phyloP scores from a whole-genome alignment of 148 eudicot species.

The Silene uniflora region DNA sequence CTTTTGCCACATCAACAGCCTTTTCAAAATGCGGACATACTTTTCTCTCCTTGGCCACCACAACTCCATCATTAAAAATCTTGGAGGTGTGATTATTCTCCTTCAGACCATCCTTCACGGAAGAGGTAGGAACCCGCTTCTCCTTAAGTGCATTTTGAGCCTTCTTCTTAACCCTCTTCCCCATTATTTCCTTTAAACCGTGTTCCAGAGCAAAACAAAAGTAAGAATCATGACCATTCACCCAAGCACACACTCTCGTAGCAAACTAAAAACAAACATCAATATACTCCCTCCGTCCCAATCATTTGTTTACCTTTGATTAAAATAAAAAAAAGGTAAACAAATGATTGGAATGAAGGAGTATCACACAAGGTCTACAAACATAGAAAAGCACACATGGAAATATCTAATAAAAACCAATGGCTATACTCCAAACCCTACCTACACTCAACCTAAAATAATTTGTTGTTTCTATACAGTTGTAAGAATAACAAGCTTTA shows the following conservation, averaged over 20 bases:
- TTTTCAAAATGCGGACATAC: slow-evolving; percentile 64
- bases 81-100: slow-evolving; percentile 26
- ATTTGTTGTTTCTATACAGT: background rate
- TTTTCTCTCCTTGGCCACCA: slow-evolving; percentile 45
- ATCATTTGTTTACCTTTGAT: too few species aligned
- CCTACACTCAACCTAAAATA: too few species aligned
- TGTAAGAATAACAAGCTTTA: background rate
- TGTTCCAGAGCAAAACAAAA: background rate
- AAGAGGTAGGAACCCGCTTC: slow-evolving; percentile 35
- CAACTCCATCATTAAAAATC: slow-evolving; percentile 26
- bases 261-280: slow-evolving; percentile 1
- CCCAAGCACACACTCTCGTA: background rate
- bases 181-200: slow-evolving; percentile 56
- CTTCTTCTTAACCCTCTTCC: slow-evolving; percentile 45
- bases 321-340: too few species aligned
- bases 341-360: too few species aligned
- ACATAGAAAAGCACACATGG: background rate
- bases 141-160: slow-evolving; percentile 40
- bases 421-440: too few species aligned
- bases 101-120: slow-evolving; percentile 27
- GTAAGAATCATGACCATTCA: slow-evolving; percentile 3
- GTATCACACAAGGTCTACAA: too few species aligned
- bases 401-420: background rate
- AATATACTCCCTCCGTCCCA: background rate
- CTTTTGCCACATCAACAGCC: slow-evolving; percentile 50